A percentile compares a stretch with the other conserved stretches of the same genome.
Evolutionary conservation across 768 basidiomycete species (phyloP).

Genomic region (Hygrophoropsis aurantiaca): DNA sequence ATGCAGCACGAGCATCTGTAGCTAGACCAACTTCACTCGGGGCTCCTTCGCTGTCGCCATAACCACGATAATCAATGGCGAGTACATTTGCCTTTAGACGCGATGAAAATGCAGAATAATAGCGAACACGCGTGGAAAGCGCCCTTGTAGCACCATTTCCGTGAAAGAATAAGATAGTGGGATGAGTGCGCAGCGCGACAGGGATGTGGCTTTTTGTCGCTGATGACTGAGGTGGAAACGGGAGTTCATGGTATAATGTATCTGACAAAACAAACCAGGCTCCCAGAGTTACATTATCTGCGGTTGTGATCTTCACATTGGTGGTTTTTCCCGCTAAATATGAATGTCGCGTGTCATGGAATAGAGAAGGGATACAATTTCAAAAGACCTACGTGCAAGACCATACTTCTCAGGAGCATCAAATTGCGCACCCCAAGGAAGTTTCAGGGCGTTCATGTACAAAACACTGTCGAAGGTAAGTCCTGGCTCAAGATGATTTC

Average conservation of each 20-base stretch:
- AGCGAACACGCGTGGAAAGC: conserved; percentile 59
- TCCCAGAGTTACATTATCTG: conserved; percentile 79
- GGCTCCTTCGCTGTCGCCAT: conserved; percentile 77
- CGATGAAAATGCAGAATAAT: conserved; percentile 65
- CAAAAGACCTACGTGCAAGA: conserved; percentile 62
- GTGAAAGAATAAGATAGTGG: conserved; percentile 90
- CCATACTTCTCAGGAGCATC: conserved; percentile 75
- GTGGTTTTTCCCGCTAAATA: conserved; percentile 74
- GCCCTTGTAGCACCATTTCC: conserved; percentile 88
- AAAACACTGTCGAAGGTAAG: conserved; percentile 43
- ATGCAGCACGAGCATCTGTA: conserved; percentile 74
- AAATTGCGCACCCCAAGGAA: conserved; percentile 66
- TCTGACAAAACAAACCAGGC: conserved; percentile 85
- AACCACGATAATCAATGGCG: conserved; percentile 90
- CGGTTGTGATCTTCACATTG: conserved; percentile 67
- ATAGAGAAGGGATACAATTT: not conserved
- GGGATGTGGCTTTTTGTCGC: conserved; percentile 44
- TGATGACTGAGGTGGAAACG: conserved; percentile 36
- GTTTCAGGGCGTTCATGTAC: conserved; percentile 65
- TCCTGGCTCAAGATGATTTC: not conserved
- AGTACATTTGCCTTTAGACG: conserved; percentile 75
- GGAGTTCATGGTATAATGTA: conserved; percentile 52
- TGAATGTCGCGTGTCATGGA: not conserved
- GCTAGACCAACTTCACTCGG: conserved; percentile 78
- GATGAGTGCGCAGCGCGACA: conserved; percentile 53